A percentile compares a stretch with the other conserved stretches of the same genome.
Evolutionary conservation across 108 stramenopile species (phyloP).

Genomic region (Conticribra guillardii): DNA sequence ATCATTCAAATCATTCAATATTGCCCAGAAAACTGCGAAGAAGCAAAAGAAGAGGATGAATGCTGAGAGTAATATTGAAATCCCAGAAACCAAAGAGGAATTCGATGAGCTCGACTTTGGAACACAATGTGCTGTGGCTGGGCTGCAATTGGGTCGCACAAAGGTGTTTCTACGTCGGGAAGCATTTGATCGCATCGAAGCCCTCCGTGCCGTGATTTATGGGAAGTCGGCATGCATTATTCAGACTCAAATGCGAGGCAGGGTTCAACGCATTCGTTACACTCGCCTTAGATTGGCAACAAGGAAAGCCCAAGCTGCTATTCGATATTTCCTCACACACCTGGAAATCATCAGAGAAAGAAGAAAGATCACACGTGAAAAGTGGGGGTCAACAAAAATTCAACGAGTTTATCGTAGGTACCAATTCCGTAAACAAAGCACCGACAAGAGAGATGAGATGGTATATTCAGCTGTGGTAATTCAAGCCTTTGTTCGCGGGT

Average conservation of each 20-base stretch:
- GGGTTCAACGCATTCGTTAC: slow-evolving; percentile 42
- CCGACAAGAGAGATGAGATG: slow-evolving; percentile 38
- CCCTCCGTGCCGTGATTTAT: slow-evolving; percentile 34
- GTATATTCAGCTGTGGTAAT: slow-evolving; percentile 55
- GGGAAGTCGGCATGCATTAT: slow-evolving; percentile 48
- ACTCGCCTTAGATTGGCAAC: slow-evolving; percentile 48
- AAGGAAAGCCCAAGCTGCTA: slow-evolving; percentile 39
- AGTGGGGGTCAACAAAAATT: slow-evolving; percentile 45
- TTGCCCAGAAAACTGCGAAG: slow-evolving; percentile 10
- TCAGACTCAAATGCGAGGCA: slow-evolving; percentile 57
- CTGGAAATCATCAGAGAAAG: slow-evolving; percentile 33
- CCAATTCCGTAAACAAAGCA: slow-evolving; percentile 42
- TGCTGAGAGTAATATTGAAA: slow-evolving; percentile 46
- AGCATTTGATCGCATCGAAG: slow-evolving; percentile 62
- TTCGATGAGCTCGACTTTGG: slow-evolving; percentile 48
- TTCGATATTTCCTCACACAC: slow-evolving; percentile 51
- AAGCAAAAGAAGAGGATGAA: slow-evolving; percentile 45
- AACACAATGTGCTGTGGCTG: slow-evolving; percentile 51
- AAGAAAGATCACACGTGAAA: slow-evolving; percentile 29
- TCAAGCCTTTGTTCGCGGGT: slow-evolving; percentile 70
- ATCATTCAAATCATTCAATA: neutral
- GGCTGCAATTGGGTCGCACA: slow-evolving; percentile 61
- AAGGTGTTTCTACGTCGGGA: slow-evolving; percentile 64
- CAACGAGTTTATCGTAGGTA: slow-evolving; percentile 47
- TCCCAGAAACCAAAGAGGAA: slow-evolving; percentile 39